A percentile compares a stretch with the other conserved stretches of the same genome.
phyloP scores from a whole-genome alignment of 371 early-diverging fungal species.

The Nematocida minor region DNA sequence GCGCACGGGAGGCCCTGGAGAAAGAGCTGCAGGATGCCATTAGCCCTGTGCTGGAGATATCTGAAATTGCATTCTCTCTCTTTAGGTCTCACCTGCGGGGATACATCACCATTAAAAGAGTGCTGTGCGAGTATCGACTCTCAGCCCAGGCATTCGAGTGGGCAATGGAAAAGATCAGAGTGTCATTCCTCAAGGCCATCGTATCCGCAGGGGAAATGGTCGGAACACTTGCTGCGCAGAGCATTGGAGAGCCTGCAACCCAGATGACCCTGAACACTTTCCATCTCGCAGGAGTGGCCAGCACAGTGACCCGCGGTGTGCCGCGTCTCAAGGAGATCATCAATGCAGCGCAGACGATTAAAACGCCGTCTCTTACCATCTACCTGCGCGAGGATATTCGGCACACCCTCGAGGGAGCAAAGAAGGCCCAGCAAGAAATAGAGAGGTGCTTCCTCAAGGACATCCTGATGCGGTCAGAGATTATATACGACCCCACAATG shows the following conservation, averaged over 20 bases:
- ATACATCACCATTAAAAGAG: conserved; percentile 25
- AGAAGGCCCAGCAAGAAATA: conserved; percentile 77
- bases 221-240: conserved; percentile 95
- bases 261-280: conserved; percentile 99
- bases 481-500: conserved; percentile 91
- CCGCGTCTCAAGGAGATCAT: conserved; percentile 98
- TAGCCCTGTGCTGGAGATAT: conserved; percentile 14
- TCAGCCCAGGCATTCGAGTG: conserved; percentile 71
- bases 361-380: conserved; percentile 84
- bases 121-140: conserved; percentile 31
- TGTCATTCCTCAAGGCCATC: conserved; percentile 76
- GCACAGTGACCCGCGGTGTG: conserved; percentile 94
- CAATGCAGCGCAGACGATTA: conserved; percentile 90
- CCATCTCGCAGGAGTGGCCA: conserved; percentile 96
- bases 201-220: conserved; percentile 98
- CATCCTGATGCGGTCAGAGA: conserved; percentile 76
- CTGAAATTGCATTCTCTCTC: conserved; percentile 20
- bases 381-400: conserved; percentile 72
- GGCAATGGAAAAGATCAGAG: conserved; percentile 82
- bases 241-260: conserved; percentile 98
- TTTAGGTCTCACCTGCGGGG: conserved; percentile 36
- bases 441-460: conserved; percentile 82
- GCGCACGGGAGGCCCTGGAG: conserved; percentile 18
- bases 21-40: conserved; percentile 16
- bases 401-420: conserved; percentile 75